phyloP scores from a whole-genome alignment of 1,139 yeast species.

The Taphrina wiesneri region DNA sequence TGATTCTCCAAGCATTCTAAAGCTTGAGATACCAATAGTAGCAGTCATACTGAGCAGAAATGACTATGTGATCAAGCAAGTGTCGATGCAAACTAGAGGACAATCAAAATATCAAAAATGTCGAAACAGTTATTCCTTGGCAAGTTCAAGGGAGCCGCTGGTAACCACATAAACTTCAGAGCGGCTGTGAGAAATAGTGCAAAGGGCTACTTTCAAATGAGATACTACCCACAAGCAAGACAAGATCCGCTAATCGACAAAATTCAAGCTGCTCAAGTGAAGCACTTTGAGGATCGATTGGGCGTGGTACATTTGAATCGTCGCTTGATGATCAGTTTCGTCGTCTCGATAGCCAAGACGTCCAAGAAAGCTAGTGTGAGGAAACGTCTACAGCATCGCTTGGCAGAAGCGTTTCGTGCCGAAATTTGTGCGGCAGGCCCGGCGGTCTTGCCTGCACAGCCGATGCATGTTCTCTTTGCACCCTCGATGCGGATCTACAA shows the following conservation, averaged over 20 bases:
- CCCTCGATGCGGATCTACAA: neutral
- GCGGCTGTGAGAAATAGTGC: neutral
- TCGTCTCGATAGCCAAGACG: conserved; percentile 14
- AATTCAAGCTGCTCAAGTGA: neutral
- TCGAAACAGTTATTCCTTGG: neutral
- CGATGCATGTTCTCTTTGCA: conserved; percentile 5
- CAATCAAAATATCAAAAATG: neutral
- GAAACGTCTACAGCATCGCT: conserved; percentile 2
- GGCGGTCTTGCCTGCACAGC: neutral
- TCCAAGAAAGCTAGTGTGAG: conserved; percentile 7
- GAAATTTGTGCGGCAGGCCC: neutral
- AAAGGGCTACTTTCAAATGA: neutral
- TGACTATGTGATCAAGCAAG: neutral
- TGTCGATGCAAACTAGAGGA: neutral
- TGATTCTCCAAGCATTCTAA: no score
- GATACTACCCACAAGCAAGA: conserved; percentile 12
- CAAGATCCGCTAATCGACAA: neutral
- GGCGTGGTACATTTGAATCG: neutral
- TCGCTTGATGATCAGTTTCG: neutral
- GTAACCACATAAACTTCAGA: neutral
- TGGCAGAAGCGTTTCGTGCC: neutral
- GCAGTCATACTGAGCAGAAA: neutral
- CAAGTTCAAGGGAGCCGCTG: neutral
- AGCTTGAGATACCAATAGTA: no score
- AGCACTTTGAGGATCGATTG: neutral